phyloP scores from a whole-genome alignment of 495 filamentous ascomycete genomes.

The Usnea hakonensis region DNA sequence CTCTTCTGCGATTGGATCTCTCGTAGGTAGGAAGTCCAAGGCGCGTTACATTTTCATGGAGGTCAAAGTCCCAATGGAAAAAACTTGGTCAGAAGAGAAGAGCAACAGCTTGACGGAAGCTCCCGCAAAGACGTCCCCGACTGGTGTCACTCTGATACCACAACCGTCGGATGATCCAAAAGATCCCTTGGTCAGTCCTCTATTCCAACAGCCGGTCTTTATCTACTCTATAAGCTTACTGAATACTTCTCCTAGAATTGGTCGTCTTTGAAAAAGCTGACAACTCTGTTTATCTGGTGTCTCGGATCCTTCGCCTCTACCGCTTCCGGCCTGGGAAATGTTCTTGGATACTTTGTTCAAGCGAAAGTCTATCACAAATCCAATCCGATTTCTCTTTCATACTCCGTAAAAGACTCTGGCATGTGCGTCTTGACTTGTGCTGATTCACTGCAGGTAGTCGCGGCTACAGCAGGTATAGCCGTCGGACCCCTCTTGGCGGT shows the following conservation, averaged over 20 bases:
- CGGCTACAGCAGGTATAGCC: neutral
- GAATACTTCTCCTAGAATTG: neutral
- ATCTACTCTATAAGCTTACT: neutral
- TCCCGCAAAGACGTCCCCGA: neutral
- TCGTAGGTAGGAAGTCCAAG: no score
- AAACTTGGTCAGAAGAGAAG: neutral
- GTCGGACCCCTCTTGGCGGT: neutral
- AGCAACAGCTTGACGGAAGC: neutral
- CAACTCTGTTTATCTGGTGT: neutral
- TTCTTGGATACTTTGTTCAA: conserved; percentile 8
- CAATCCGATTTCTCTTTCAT: neutral
- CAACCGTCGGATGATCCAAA: neutral
- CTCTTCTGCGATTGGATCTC: no score
- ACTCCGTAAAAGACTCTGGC: neutral
- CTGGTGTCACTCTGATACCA: neutral
- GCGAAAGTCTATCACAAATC: neutral
- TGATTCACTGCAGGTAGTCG: neutral
- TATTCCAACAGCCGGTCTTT: no score
- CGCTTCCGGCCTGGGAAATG: conserved; percentile 7
- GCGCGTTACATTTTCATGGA: neutral
- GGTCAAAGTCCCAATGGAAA: neutral
- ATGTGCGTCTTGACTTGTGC: no score
- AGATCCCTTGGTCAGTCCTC: neutral
- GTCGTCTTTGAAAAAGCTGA: neutral
- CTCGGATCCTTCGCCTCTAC: conserved; percentile 2